These are phyloP conservation scores for Diplosphaera chodatii DNA, from an alignment of 139 green algal genomes.

Conservation along the genomic window DNA sequence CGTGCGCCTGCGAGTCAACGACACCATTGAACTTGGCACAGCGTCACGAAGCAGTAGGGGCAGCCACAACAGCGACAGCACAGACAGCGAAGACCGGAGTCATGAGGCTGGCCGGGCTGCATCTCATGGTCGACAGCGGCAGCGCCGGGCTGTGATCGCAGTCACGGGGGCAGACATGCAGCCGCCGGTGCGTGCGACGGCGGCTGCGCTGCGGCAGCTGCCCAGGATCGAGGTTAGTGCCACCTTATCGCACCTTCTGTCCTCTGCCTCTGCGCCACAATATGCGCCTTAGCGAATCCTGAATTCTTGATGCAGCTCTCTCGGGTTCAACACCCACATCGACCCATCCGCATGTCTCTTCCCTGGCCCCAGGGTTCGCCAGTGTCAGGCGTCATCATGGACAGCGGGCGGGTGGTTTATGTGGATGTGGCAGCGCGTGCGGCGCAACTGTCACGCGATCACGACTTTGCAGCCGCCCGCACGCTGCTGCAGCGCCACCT, in stretches of 20 bases:
- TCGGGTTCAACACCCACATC: no score
- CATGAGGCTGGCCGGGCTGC: no score
- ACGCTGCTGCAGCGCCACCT: neutral
- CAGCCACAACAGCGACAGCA: no score
- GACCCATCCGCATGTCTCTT: no score
- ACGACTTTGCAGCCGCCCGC: neutral
- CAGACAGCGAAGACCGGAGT: no score
- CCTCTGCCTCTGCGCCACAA: no score
- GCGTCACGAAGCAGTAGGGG: neutral
- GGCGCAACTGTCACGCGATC: neutral
- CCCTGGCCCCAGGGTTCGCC: neutral
- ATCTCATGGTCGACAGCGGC: no score
- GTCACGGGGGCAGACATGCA: neutral
- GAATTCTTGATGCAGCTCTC: no score
- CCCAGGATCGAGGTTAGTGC: neutral
- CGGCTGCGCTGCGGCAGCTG: neutral
- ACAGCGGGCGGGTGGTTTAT: neutral
- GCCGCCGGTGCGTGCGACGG: neutral
- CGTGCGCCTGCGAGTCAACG: conserved; percentile 21
- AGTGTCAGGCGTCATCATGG: neutral
- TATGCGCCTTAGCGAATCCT: no score
- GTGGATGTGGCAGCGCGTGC: neutral
- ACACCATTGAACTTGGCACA: conserved; percentile 20
- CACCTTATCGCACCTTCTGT: no score
- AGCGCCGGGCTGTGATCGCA: conserved; percentile 8